Evolutionary conservation across 2,329 filamentous ascomycete species (phyloP).

Genomic region (Trichocomaceae sp.): DNA sequence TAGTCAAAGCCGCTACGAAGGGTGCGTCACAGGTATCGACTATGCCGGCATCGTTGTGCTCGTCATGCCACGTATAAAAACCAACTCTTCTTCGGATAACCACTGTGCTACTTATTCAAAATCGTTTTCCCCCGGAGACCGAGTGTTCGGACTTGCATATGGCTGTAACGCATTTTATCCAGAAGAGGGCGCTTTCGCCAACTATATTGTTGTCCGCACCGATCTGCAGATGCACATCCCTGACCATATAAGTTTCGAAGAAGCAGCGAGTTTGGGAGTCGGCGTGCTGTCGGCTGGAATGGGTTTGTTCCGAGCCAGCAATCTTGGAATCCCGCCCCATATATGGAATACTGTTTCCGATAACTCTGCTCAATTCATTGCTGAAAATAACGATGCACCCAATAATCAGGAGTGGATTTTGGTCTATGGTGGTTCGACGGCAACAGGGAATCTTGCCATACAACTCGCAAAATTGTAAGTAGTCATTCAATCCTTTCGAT

Average conservation of each 20-base stretch:
- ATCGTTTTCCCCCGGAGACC: constrained; percentile 24
- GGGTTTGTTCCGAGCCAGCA: constrained; percentile 1
- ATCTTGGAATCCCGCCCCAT: background rate
- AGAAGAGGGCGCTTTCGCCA: constrained; percentile 30
- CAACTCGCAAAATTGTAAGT: constrained; percentile 3
- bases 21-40: background rate
- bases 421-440: constrained; percentile 5
- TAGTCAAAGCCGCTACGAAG: background rate
- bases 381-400: background rate
- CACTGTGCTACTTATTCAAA: background rate
- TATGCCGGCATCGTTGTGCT: constrained; percentile 2
- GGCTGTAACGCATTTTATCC: constrained; percentile 24
- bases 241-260: constrained; percentile 24
- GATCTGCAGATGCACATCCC: constrained; percentile 27
- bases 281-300: constrained; percentile 17
- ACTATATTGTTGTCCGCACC: constrained; percentile 25
- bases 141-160: constrained; percentile 27
- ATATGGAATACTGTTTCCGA: background rate
- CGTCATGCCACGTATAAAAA: background rate
- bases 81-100: background rate
- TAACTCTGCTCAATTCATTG: background rate
- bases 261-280: constrained; percentile 26
- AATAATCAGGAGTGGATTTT: background rate
- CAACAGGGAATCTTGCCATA: constrained; percentile 4
- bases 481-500: background rate